phyloP scores from a whole-genome alignment of 495 filamentous ascomycete genomes.

The Extremus antarcticus region DNA sequence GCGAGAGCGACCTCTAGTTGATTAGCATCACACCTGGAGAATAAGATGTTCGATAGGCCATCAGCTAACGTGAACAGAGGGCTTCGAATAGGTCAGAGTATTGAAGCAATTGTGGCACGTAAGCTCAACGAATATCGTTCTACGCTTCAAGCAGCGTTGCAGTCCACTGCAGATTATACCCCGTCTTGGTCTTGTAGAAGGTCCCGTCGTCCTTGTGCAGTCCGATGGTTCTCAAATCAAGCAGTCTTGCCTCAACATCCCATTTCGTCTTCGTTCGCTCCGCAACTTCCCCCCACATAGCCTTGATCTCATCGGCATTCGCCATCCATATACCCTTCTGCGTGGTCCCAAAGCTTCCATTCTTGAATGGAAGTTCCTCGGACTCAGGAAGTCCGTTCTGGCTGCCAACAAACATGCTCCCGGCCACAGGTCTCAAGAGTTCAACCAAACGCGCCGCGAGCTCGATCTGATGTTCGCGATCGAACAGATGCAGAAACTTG shows the following conservation, averaged over 20 bases:
- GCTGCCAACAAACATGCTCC: slow-evolving; percentile 1
- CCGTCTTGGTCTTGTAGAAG: neutral
- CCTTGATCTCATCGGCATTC: slow-evolving; percentile 1
- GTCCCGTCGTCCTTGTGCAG: slow-evolving; percentile 4
- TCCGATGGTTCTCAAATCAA: slow-evolving; percentile 4
- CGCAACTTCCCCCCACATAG: slow-evolving; percentile 1
- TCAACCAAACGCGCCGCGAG: neutral
- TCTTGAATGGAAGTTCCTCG: slow-evolving; percentile 1
- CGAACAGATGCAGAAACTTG: slow-evolving; percentile 6
- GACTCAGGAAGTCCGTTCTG: slow-evolving; percentile 1
- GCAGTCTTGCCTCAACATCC: slow-evolving; percentile 2
- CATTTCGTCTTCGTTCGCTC: neutral
- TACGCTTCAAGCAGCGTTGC: neutral
- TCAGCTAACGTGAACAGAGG: no score
- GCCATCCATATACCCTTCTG: neutral
- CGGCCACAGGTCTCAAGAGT: neutral
- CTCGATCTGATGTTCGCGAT: neutral
- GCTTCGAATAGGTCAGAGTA: no score
- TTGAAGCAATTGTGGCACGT: no score
- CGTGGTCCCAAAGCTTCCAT: neutral
- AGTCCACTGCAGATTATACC: slow-evolving; percentile 6
- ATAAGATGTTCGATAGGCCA: no score
- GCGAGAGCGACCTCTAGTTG: no score
- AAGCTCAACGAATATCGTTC: neutral
- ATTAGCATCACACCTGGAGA: no score